Evolutionary conservation across 768 basidiomycete genomes (phyloP).

Genomic region (Ramaria sp.): DNA sequence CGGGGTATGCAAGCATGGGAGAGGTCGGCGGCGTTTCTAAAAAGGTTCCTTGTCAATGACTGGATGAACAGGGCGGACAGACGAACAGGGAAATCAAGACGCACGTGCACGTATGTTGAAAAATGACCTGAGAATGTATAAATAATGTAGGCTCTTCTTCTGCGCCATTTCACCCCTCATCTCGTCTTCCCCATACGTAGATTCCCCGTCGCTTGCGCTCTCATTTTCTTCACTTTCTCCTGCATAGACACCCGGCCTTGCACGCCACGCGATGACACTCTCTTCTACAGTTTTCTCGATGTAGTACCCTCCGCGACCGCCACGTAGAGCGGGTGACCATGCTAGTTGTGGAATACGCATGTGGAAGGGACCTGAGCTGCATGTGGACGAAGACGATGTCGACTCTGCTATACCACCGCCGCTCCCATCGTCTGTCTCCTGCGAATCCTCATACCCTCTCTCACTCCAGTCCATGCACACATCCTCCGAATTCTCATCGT

Average conservation of each 20-base stretch:
- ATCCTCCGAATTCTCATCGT: too few relatives aligned
- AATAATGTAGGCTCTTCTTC: background rate
- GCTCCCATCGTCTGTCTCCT: background rate
- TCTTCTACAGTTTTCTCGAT: background rate
- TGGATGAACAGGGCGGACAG: too few relatives aligned
- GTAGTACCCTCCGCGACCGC: background rate
- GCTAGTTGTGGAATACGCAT: slow-evolving; percentile 4
- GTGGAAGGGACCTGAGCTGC: background rate
- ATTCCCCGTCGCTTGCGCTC: background rate
- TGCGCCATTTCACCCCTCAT: background rate
- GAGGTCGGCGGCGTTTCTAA: too few relatives aligned
- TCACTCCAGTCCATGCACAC: too few relatives aligned
- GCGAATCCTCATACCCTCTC: background rate
- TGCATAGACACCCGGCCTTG: background rate
- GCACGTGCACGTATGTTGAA: too few relatives aligned
- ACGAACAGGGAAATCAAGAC: too few relatives aligned
- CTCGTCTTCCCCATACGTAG: background rate
- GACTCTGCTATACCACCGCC: background rate
- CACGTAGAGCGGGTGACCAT: background rate
- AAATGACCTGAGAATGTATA: background rate
- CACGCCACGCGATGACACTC: background rate
- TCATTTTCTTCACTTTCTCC: background rate
- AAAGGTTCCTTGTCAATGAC: too few relatives aligned
- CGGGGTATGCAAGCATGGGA: too few relatives aligned
- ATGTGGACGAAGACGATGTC: background rate